These are phyloP conservation scores for Chimonanthus praecox DNA, from an alignment of 164 flowering plant genomes.

Conservation along the genomic window DNA sequence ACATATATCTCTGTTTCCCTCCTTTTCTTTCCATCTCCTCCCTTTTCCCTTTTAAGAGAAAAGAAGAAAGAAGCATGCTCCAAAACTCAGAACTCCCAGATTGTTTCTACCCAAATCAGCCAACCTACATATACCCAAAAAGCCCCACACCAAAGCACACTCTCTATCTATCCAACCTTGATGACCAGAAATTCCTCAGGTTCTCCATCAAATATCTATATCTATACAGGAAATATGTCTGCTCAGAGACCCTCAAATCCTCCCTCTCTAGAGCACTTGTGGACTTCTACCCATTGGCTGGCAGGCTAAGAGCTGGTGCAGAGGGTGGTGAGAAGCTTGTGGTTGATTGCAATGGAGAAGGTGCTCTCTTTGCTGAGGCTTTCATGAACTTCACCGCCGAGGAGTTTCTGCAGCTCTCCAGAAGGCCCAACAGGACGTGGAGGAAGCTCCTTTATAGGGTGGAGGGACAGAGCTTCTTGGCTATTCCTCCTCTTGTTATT, in stretches of 20 bases:
- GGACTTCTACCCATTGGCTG: constrained; percentile 90
- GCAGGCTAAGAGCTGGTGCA: constrained; percentile 44
- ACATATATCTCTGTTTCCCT: neutral
- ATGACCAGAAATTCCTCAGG: constrained; percentile 78
- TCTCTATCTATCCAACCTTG: constrained; percentile 77
- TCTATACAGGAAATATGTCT: constrained; percentile 39
- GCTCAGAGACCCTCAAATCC: constrained; percentile 30
- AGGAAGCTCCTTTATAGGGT: constrained; percentile 69
- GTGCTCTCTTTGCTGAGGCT: constrained; percentile 82
- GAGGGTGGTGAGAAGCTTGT: constrained; percentile 55
- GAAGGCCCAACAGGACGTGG: constrained; percentile 66
- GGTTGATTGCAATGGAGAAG: constrained; percentile 77
- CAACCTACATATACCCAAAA: constrained; percentile 45
- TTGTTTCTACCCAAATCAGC: constrained; percentile 37
- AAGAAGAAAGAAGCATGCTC: constrained; percentile 24
- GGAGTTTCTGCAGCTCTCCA: constrained; percentile 47
- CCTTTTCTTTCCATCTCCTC: constrained; percentile 10
- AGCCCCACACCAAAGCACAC: constrained; percentile 58
- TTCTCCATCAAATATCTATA: constrained; percentile 80
- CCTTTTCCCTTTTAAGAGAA: too few relatives aligned
- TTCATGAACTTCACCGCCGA: constrained; percentile 59
- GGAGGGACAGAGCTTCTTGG: constrained; percentile 60
- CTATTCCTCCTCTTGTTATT: constrained; percentile 74
- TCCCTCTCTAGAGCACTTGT: constrained; percentile 67
- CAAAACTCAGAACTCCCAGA: constrained; percentile 60